Evolutionary conservation across 306 rosid genomes (phyloP), one percentile per base, ranked within the genome.

Genomic region (Parietaria judaica): DNA sequence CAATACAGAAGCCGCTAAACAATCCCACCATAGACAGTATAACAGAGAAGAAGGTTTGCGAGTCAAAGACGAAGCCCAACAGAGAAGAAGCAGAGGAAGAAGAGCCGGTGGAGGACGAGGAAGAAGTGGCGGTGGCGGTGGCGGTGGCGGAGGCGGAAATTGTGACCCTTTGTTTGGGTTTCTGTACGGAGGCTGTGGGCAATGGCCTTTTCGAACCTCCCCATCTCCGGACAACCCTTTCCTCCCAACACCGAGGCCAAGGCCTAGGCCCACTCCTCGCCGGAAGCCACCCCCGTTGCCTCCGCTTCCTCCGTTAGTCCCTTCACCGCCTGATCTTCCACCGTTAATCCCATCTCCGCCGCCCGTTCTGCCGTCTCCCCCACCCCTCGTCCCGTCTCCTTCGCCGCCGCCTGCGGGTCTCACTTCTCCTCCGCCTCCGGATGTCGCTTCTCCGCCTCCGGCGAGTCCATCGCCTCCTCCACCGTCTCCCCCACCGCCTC

Each of bases 151-250:
- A 76, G 39, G 69, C 72, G 61, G 77, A 38, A 58, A 61, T 14
- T 90, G 95, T 55, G 97, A 90, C 64, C 86, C 88, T 3, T 78
- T 84, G 47, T 90, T 66, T 76, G 70, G 75, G 35, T 90, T 57
- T 57, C 61, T 90, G 12, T 87, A 51, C 76, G 89, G 51, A n/a
- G 16, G 54, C 7, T 90, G 97, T 59, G 88, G 85, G 53, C 80
- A 71, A 55, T 90, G 95, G 95, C 90, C 97, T 74, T 90, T 90
- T 31, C 78, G 90, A 56, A 84, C 74, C 1, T 73, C 47, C 38
- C 78, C 84, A 37, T 86, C 76, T 52, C 86, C 85, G 45, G 37
- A 84, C 48, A 90, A 90, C 71, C 97, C 97, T 0, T 87, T 87
- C 78, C 61, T 51, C 11, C 86, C 82, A 46, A 56, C 83, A 34